A percentile compares a stretch with the other conserved stretches of the same genome.
Evolutionary conservation across 257 asterid genomes (phyloP).

Genomic region (Eucommia ulmoides): DNA sequence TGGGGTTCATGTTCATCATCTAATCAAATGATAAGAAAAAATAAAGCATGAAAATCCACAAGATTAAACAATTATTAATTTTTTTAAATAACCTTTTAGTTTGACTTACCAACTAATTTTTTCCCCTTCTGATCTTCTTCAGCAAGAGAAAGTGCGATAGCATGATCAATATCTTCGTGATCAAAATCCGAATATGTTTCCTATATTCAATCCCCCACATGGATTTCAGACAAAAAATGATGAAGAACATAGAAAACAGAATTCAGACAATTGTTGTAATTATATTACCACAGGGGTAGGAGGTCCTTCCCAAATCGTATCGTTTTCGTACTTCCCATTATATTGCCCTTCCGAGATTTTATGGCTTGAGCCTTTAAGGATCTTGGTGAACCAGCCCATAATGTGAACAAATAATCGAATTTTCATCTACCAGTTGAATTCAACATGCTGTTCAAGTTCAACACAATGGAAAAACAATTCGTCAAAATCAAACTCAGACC

Average conservation of each 20-base stretch:
- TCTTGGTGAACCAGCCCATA: constrained; percentile 87
- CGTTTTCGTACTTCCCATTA: constrained; percentile 61
- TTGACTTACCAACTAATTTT: constrained; percentile 56
- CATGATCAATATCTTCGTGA: constrained; percentile 73
- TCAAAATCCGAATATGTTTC: constrained; percentile 74
- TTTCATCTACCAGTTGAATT: not conserved
- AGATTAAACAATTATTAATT: not conserved
- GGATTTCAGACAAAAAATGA: constrained; percentile 9
- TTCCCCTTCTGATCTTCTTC: constrained; percentile 74
- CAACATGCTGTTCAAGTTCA: not conserved
- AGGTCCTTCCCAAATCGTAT: constrained; percentile 49
- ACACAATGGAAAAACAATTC: not conserved
- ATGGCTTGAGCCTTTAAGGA: constrained; percentile 64
- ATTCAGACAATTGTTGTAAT: constrained; percentile 2
- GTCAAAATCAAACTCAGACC: not conserved
- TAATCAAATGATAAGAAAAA: constrained; percentile 13
- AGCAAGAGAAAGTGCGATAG: constrained; percentile 79
- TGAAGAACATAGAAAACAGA: not conserved
- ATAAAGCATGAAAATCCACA: constrained; percentile 2
- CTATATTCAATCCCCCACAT: constrained; percentile 22
- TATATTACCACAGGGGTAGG: constrained; percentile 38
- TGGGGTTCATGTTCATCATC: constrained; percentile 39
- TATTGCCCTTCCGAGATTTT: constrained; percentile 55
- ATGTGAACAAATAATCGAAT: constrained; percentile 5
- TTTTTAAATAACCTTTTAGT: not conserved